Evolutionary conservation across 176 grass and related monocot genomes (phyloP).

Genomic region (Neostapfia colusana): DNA sequence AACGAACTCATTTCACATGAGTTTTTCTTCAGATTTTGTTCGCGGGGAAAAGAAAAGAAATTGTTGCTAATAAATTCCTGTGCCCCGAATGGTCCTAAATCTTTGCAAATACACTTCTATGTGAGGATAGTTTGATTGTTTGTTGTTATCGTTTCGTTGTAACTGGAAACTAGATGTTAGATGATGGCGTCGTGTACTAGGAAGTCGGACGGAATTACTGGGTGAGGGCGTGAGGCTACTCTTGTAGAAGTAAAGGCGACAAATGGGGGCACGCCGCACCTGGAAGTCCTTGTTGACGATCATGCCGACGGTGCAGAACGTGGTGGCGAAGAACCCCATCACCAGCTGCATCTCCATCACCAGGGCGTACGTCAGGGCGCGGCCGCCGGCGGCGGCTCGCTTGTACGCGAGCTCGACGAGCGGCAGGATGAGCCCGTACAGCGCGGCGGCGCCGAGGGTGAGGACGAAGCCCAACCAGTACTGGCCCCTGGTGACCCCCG

Average conservation of each 20-base stretch:
- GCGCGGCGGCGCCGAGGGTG: slow-evolving; percentile 46
- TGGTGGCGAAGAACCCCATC: slow-evolving; percentile 66
- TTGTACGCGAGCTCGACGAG: slow-evolving; percentile 55
- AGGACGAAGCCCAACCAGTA: slow-evolving; percentile 66
- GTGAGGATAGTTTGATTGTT: background rate
- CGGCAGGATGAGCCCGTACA: slow-evolving; percentile 67
- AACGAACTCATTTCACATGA: background rate
- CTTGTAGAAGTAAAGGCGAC: background rate
- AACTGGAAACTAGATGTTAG: background rate
- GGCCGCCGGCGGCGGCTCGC: slow-evolving; percentile 44
- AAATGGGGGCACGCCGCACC: slow-evolving; percentile 32
- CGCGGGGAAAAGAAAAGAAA: background rate
- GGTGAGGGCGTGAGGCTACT: background rate
- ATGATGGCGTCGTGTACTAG: background rate
- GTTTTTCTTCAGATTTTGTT: too few species aligned
- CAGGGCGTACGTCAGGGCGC: slow-evolving; percentile 62
- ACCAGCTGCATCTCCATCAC: slow-evolving; percentile 80
- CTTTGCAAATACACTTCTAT: background rate
- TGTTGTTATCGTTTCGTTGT: slow-evolving; percentile 18
- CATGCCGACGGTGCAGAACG: slow-evolving; percentile 57
- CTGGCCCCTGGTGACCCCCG: slow-evolving; percentile 25
- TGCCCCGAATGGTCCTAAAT: background rate
- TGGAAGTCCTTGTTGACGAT: slow-evolving; percentile 61
- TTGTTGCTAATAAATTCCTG: background rate
- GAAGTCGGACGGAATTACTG: background rate